Percentiles rank a stretch among this genome's conserved stretches.
These are phyloP conservation scores for Cladophialophora yegresii DNA, from an alignment of 2,329 filamentous ascomycete genomes.

Conservation along the genomic window DNA sequence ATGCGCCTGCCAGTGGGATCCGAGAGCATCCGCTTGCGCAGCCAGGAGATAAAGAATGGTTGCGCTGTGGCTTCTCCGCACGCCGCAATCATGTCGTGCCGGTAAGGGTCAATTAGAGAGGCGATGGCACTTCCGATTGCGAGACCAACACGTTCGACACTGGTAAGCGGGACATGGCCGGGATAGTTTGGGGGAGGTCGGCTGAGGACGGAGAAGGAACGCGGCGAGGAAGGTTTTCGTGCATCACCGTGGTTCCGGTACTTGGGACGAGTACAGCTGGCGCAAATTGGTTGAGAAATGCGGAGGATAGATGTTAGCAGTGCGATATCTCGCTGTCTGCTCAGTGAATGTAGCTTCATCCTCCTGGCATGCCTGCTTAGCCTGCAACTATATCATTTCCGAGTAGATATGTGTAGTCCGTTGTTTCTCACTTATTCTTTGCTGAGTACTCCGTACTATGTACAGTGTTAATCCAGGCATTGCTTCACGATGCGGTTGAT, in stretches of 20 bases:
- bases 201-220: conserved; percentile 76
- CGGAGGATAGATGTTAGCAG: conserved; percentile 27
- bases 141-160: conserved; percentile 72
- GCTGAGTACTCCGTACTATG: not conserved
- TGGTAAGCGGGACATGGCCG: conserved; percentile 86
- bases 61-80: conserved; percentile 94
- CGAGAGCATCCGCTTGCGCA: conserved; percentile 87
- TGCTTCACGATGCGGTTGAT: not conserved
- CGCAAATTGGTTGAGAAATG: conserved; percentile 57
- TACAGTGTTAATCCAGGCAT: not conserved
- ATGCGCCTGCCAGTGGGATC: conserved; percentile 84
- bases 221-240: conserved; percentile 28
- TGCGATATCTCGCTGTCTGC: conserved; percentile 20
- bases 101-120: conserved; percentile 70
- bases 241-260: not conserved
- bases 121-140: conserved; percentile 62
- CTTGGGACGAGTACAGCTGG: conserved; percentile 66
- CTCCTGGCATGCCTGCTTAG: not conserved
- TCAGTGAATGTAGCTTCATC: not conserved
- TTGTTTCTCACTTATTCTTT: not conserved
- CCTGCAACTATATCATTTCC: not conserved
- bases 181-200: conserved; percentile 85
- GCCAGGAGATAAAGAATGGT: conserved; percentile 90
- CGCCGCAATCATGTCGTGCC: conserved; percentile 86
- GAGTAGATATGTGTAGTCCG: not conserved